A percentile compares a stretch with the other conserved stretches of the same genome.
Evolutionary conservation across 2,329 filamentous ascomycete species (phyloP).

Genomic region (Monilinia polystroma): DNA sequence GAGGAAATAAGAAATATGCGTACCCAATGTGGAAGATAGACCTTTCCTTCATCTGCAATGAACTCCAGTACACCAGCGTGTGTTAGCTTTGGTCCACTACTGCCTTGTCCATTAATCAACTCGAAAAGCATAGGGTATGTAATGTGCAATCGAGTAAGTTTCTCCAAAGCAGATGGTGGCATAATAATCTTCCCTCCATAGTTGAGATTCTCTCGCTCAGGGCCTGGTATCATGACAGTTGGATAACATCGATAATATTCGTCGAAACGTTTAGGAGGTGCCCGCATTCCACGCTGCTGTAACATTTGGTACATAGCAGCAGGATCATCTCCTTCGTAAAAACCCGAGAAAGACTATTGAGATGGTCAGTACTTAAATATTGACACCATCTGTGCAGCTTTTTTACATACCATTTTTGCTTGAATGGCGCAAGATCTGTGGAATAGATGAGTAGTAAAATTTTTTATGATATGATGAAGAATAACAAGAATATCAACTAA

Average conservation of each 20-base stretch:
- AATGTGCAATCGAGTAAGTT: conserved; percentile 92
- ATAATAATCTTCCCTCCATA: conserved; percentile 97
- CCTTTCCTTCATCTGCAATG: conserved; percentile 93
- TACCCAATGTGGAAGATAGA: conserved; percentile 95
- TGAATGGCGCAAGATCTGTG: background rate
- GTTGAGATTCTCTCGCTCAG: conserved; percentile 86
- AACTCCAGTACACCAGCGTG: conserved; percentile 97
- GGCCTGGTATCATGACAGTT: conserved; percentile 86
- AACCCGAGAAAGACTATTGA: conserved; percentile 35
- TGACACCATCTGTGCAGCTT: background rate
- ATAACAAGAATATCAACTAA: background rate
- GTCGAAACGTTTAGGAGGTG: conserved; percentile 75
- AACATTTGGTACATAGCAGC: conserved; percentile 39
- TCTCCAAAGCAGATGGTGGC: conserved; percentile 93
- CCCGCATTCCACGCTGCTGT: conserved; percentile 32
- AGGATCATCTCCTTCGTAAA: conserved; percentile 38
- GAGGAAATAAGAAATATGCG: conserved; percentile 32
- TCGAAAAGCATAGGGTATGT: conserved; percentile 98
- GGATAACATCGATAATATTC: conserved; percentile 99
- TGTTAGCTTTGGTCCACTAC: conserved; percentile 64
- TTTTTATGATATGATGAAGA: background rate
- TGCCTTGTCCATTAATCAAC: conserved; percentile 79
- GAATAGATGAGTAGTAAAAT: background rate
- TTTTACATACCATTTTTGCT: conserved; percentile 30
- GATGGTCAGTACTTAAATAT: conserved; percentile 24